phyloP scores from a whole-genome alignment of 805 yeast species.

The Nakazawaea pomicola region DNA sequence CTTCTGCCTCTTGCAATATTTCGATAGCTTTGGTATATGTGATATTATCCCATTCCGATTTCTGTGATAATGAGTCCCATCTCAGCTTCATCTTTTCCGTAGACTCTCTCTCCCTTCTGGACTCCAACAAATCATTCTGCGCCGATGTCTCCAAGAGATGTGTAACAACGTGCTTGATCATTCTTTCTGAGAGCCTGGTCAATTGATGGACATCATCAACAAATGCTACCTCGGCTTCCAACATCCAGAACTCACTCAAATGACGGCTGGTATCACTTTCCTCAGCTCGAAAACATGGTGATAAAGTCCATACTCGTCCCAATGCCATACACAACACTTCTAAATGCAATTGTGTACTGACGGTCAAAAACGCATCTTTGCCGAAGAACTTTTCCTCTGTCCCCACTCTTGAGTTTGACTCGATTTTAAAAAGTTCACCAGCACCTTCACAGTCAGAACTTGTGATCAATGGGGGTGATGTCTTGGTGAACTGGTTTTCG shows the following conservation, averaged over 20 bases:
- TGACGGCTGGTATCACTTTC: slow-evolving; percentile 88
- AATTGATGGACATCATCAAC: slow-evolving; percentile 52
- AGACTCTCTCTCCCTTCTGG: slow-evolving; percentile 35
- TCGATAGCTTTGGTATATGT: slow-evolving; percentile 75
- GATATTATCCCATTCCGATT: slow-evolving; percentile 57
- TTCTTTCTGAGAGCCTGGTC: slow-evolving; percentile 59
- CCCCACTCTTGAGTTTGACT: slow-evolving; percentile 29
- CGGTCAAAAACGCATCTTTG: slow-evolving; percentile 69
- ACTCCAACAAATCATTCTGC: slow-evolving; percentile 28
- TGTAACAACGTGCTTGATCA: slow-evolving; percentile 54
- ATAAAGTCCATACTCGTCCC: slow-evolving; percentile 77
- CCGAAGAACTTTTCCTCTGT: slow-evolving; percentile 48
- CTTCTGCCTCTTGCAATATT: slow-evolving; percentile 33
- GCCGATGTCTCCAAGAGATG: slow-evolving; percentile 23
- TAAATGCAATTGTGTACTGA: slow-evolving; percentile 86
- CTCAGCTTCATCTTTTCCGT: slow-evolving; percentile 35
- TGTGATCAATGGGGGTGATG: slow-evolving; percentile 83
- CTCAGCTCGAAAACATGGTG: slow-evolving; percentile 95
- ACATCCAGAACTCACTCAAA: slow-evolving; percentile 94
- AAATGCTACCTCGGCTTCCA: slow-evolving; percentile 86
- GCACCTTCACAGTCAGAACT: slow-evolving; percentile 96
- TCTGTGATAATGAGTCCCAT: slow-evolving; percentile 52
- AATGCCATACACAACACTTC: slow-evolving; percentile 76
- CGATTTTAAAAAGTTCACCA: slow-evolving; percentile 77
- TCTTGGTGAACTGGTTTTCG: slow-evolving; percentile 54